Conservation (phyloP, 208 protist species). For the Polymyxa betae region DNA sequence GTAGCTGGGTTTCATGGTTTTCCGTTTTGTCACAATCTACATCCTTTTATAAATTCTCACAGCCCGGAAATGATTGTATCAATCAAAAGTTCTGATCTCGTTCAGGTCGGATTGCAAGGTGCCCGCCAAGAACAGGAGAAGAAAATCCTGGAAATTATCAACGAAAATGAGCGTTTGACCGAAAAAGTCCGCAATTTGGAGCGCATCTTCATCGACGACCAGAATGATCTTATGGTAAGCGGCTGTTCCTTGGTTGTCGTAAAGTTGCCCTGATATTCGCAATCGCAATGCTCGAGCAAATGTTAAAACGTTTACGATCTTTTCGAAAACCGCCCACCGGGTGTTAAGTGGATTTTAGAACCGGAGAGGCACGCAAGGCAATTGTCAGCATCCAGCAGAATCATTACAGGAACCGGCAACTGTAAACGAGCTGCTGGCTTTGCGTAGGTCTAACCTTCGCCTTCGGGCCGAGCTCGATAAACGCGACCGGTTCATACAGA, state of each 20-base stretch:
- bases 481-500: neutral
- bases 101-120: neutral
- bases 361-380: too few species aligned
- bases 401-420: neutral
- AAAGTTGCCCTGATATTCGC: neutral
- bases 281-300: neutral
- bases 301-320: neutral
- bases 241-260: neutral
- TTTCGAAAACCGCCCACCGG: neutral
- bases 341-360: too few species aligned
- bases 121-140: constrained; percentile 15
- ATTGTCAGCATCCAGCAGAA: neutral
- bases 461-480: constrained; percentile 31
- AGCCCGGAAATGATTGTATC: neutral
- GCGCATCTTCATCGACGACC: constrained; percentile 48
- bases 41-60: neutral
- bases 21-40: too few species aligned
- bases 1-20: too few species aligned
- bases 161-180: constrained; percentile 43
- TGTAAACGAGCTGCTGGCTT: neutral
- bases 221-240: neutral
- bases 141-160: neutral
- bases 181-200: constrained; percentile 57
- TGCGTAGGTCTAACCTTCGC: neutral
- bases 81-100: neutral